Conservation (phyloP, 495 filamentous ascomycete species). For the Penicillium bialowiezense region DNA sequence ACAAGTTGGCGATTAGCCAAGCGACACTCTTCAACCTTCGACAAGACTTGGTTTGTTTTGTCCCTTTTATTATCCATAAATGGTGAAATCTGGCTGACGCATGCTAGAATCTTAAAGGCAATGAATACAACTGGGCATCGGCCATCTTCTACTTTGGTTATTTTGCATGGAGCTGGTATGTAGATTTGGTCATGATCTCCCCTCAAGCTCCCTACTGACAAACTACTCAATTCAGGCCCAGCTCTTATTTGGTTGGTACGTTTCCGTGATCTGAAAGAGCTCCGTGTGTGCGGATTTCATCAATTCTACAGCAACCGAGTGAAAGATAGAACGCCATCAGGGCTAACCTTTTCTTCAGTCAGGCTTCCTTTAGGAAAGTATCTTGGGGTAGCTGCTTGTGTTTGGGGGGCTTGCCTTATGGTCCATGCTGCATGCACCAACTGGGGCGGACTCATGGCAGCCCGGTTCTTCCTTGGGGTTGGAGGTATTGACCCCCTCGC, state of each 20-base stretch:
- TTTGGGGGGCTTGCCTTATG: constrained; percentile 32
- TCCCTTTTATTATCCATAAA: background rate
- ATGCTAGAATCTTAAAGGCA: constrained; percentile 31
- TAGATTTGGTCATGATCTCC: background rate
- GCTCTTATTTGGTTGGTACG: constrained; percentile 43
- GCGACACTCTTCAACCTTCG: constrained; percentile 48
- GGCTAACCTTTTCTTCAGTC: no score
- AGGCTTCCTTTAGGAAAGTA: constrained; percentile 53
- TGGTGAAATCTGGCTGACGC: background rate
- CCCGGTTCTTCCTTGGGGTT: constrained; percentile 53
- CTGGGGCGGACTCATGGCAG: constrained; percentile 46
- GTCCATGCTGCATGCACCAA: constrained; percentile 46
- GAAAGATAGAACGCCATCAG: no score
- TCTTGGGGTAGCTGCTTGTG: constrained; percentile 28
- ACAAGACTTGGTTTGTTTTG: constrained; percentile 31
- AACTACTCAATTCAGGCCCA: constrained; percentile 19
- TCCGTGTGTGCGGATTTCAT: no score
- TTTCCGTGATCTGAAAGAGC: background rate
- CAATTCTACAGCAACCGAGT: no score
- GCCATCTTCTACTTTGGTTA: constrained; percentile 52
- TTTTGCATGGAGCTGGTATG: constrained; percentile 41
- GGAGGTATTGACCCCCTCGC: constrained; percentile 9
- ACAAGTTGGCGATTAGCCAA: constrained; percentile 57
- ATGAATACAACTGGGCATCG: constrained; percentile 48
- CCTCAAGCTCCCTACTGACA: background rate